A percentile compares a stretch with the other conserved stretches of the same genome.
Evolutionary conservation across 192 early-diverging fungal species (phyloP).

Genomic region (Coemansia sp.): DNA sequence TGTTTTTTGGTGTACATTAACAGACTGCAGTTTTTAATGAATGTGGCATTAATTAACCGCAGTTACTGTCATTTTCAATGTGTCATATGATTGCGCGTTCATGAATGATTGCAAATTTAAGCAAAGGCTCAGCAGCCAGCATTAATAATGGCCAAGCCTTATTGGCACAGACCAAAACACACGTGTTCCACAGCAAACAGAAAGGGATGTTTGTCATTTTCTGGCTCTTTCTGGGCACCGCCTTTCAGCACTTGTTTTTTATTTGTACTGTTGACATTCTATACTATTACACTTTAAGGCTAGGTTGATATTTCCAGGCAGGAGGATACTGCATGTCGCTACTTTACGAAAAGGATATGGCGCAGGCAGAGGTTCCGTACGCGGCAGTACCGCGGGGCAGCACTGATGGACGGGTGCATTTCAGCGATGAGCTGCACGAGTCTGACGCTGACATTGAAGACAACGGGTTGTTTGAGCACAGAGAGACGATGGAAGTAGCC

Average conservation of each 20-base stretch:
- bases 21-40: neutral
- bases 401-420: conserved; percentile 26
- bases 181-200: too few species aligned
- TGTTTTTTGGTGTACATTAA: neutral
- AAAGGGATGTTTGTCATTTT: too few species aligned
- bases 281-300: too few species aligned
- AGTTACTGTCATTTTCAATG: too few species aligned
- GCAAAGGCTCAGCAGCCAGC: too few species aligned
- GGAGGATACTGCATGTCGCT: conserved; percentile 18
- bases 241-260: neutral
- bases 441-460: conserved; percentile 43
- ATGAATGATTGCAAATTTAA: too few species aligned
- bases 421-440: conserved; percentile 21
- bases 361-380: conserved; percentile 32
- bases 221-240: too few species aligned
- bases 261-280: neutral
- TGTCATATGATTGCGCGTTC: too few species aligned
- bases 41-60: too few species aligned
- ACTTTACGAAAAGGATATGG: conserved; percentile 31
- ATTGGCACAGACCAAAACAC: too few species aligned
- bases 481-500: conserved; percentile 33
- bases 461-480: conserved; percentile 46
- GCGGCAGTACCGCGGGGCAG: conserved; percentile 32
- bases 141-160: too few species aligned
- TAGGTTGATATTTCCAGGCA: neutral